These are phyloP conservation scores for Leucogyrophana mollusca DNA, from an alignment of 768 basidiomycete genomes.

Conservation along the genomic window DNA sequence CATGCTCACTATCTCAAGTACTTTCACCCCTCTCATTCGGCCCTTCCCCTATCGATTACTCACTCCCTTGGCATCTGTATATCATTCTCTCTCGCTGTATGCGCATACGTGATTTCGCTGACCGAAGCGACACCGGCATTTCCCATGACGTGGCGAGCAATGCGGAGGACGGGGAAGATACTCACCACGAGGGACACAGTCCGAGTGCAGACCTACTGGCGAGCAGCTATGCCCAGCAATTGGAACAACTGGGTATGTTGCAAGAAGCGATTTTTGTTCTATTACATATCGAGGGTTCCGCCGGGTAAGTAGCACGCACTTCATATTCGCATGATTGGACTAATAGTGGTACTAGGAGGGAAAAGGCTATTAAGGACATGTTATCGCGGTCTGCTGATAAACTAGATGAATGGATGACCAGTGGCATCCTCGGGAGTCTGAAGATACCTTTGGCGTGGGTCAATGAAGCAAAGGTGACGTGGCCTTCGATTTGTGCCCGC, in stretches of 20 bases:
- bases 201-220: slow-evolving; percentile 82
- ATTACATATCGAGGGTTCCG: slow-evolving; percentile 79
- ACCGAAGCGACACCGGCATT: slow-evolving; percentile 55
- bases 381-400: slow-evolving; percentile 65
- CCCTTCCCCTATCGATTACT: slow-evolving; percentile 73
- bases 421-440: slow-evolving; percentile 71
- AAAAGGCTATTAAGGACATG: slow-evolving; percentile 79
- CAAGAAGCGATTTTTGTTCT: slow-evolving; percentile 88
- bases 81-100: slow-evolving; percentile 83
- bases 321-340: slow-evolving; percentile 1
- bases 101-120: slow-evolving; percentile 83
- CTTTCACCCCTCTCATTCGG: slow-evolving; percentile 75
- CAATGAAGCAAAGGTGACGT: slow-evolving; percentile 80
- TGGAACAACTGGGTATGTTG: slow-evolving; percentile 79
- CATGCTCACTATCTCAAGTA: slow-evolving; percentile 64
- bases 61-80: slow-evolving; percentile 92
- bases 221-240: slow-evolving; percentile 80
- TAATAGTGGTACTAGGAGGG: slow-evolving; percentile 54
- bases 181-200: slow-evolving; percentile 69
- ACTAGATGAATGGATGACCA: slow-evolving; percentile 71
- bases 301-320: slow-evolving; percentile 54
- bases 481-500: too few relatives aligned
- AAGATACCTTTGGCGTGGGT: slow-evolving; percentile 86
- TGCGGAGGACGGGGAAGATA: slow-evolving; percentile 43
- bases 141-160: slow-evolving; percentile 32